Evolutionary conservation across 352 stramenopile genomes (phyloP).

Genomic region (Phytopythium delawarense): DNA sequence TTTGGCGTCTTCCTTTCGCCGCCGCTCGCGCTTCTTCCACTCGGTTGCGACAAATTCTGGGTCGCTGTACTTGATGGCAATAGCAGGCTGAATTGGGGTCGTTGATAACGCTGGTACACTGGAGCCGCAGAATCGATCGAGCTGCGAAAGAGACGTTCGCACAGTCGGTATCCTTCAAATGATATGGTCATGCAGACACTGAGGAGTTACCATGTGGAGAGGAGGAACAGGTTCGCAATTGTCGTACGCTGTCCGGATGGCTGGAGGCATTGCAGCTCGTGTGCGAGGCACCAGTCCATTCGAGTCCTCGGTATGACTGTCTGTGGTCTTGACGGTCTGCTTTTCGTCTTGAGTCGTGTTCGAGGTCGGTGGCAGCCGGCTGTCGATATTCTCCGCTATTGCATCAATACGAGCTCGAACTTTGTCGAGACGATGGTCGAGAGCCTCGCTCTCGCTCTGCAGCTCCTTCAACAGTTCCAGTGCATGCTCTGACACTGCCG

Average conservation of each 20-base stretch:
- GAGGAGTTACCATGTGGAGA: not conserved
- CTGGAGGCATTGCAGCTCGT: not conserved
- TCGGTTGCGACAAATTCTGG: slow-evolving; percentile 58
- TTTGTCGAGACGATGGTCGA: slow-evolving; percentile 23
- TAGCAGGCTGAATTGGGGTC: not conserved
- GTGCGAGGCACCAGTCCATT: not conserved
- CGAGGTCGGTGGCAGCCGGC: not conserved
- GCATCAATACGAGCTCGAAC: slow-evolving; percentile 28
- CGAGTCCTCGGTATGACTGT: not conserved
- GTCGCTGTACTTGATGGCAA: slow-evolving; percentile 54
- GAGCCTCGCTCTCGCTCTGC: slow-evolving; percentile 23
- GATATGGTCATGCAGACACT: not conserved
- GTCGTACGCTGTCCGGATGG: not conserved
- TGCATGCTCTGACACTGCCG: slow-evolving; percentile 40
- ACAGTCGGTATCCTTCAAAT: no score
- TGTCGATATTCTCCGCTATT: not conserved
- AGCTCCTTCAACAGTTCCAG: slow-evolving; percentile 53
- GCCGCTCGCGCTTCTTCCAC: slow-evolving; percentile 28
- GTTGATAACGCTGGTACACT: not conserved
- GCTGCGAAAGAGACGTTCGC: slow-evolving; percentile 7
- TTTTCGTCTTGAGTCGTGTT: not conserved
- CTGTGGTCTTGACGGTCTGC: not conserved
- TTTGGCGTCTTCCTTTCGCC: slow-evolving; percentile 20
- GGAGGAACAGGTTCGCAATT: not conserved
- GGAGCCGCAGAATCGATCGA: slow-evolving; percentile 32